Evolutionary conservation across 495 filamentous ascomycete species (phyloP), one percentile per base, ranked within the genome.

Genomic region (Cenococcum geophilum): DNA sequence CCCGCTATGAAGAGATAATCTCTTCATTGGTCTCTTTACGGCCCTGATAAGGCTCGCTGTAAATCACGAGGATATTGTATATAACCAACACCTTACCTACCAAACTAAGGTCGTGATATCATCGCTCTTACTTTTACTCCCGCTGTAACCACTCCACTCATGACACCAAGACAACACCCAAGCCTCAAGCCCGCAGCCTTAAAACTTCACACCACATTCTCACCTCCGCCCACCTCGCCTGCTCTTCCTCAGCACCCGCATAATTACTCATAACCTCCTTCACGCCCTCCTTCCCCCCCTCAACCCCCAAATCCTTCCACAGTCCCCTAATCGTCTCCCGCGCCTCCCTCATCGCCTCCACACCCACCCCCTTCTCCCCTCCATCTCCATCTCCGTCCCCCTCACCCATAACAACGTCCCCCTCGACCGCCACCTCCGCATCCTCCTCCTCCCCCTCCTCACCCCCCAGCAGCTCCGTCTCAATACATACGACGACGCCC

Each of bases 181-280:
- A 49, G 9, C 18, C 23, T 52, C 49, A 52, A 52, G 49, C 18
- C 49, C 49, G 49, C 25, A 52, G 23, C 22, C 23, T 25, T 32
- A 52, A 32, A 25, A 52, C 25, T 23, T 52, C 20, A 27, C 49
- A 52, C 49, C 49, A 52, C 23, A 52, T 52, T 6, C 49, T 52
- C 18, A 52, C 49, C 25, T 52, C 49, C 49, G 20, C 20, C 49
- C 25, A 23, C 18, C 21, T 32, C 25, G 23, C 54, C 27, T 21
- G 4, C 34, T 37, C 23, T 25, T 52, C 20, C 5, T 16, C 49
- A 16, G 11, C 4, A 16, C 49, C 49, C 25, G 21, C 22, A 52
- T 25, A 52, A 16, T n/a, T 9, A 52, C 12, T 32, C 12, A 52
- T 25, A 51, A 27, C 53, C 36, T 34, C 32, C 32, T 56, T 36